phyloP scores from a whole-genome alignment of 1,284 basidiomycete species.

The Tylopilus sp. region DNA sequence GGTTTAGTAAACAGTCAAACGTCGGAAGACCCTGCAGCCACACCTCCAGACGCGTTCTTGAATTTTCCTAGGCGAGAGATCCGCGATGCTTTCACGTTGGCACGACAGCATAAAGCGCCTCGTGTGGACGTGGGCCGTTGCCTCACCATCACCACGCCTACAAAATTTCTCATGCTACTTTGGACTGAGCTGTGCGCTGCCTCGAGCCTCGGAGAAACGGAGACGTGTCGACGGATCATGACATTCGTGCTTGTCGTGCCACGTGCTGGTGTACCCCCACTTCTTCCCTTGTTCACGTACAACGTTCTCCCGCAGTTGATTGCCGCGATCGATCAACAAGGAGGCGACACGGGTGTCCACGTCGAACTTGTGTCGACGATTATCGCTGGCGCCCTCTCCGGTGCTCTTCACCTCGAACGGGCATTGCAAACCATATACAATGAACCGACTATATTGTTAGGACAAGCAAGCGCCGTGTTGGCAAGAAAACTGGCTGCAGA shows the following conservation, averaged over 20 bases:
- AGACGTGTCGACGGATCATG: constrained; percentile 56
- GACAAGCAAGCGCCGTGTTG: constrained; percentile 58
- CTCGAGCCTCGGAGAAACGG: constrained; percentile 53
- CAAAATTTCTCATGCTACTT: constrained; percentile 56
- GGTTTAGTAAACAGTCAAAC: constrained; percentile 16
- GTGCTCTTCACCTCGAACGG: constrained; percentile 65
- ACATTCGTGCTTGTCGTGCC: constrained; percentile 63
- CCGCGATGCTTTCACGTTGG: constrained; percentile 49
- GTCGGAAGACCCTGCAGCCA: constrained; percentile 14
- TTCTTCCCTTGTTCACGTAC: constrained; percentile 71
- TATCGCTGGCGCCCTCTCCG: constrained; percentile 60
- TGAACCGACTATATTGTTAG: constrained; percentile 48
- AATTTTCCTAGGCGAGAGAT: constrained; percentile 52
- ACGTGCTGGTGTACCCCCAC: constrained; percentile 50
- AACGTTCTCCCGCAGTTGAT: constrained; percentile 59
- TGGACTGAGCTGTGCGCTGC: constrained; percentile 58
- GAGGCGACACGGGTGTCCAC: constrained; percentile 49
- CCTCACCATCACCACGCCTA: constrained; percentile 51
- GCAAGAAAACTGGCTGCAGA: constrained; percentile 59
- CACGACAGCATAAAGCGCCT: constrained; percentile 57
- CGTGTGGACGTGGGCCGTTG: constrained; percentile 61
- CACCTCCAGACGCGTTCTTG: constrained; percentile 34
- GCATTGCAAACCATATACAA: constrained; percentile 52
- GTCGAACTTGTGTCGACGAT: constrained; percentile 60
- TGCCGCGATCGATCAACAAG: constrained; percentile 49